Conservation (phyloP, 1,139 yeast genomes). For the Debaryomyces psychrophilus region DNA sequence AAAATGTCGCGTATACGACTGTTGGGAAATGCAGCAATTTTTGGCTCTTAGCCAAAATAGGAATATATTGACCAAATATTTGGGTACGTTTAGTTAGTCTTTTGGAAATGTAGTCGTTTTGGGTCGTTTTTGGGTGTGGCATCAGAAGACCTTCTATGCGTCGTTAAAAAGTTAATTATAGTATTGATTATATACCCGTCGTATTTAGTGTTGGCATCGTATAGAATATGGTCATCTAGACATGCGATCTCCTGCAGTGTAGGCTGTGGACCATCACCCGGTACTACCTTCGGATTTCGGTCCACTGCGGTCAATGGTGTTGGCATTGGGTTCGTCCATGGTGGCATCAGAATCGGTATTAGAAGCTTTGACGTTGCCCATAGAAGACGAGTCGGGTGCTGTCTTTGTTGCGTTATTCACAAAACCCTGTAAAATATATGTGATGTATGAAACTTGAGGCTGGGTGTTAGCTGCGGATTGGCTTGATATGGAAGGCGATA, state of each 20-base stretch:
- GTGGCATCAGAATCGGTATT: constrained; percentile 40
- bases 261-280: no score
- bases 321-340: constrained; percentile 35
- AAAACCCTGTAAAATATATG: constrained; percentile 44
- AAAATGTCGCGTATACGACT: constrained; percentile 4
- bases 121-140: not conserved
- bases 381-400: constrained; percentile 27
- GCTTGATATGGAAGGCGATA: constrained; percentile 13
- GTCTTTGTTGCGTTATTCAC: constrained; percentile 33
- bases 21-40: constrained; percentile 6
- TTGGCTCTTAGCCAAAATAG: not conserved
- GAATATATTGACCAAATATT: not conserved
- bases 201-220: not conserved
- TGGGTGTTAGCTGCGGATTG: constrained; percentile 9
- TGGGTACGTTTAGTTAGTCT: not conserved
- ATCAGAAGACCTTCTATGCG: not conserved
- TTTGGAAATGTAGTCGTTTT: not conserved
- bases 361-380: constrained; percentile 17
- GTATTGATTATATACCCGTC: not conserved
- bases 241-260: not conserved
- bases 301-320: constrained; percentile 5
- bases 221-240: not conserved
- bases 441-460: constrained; percentile 34
- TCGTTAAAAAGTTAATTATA: not conserved
- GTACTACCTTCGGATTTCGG: not conserved